These are phyloP conservation scores for Daedaleopsis sinensis DNA, from an alignment of 768 basidiomycete species.

Conservation along the genomic window DNA sequence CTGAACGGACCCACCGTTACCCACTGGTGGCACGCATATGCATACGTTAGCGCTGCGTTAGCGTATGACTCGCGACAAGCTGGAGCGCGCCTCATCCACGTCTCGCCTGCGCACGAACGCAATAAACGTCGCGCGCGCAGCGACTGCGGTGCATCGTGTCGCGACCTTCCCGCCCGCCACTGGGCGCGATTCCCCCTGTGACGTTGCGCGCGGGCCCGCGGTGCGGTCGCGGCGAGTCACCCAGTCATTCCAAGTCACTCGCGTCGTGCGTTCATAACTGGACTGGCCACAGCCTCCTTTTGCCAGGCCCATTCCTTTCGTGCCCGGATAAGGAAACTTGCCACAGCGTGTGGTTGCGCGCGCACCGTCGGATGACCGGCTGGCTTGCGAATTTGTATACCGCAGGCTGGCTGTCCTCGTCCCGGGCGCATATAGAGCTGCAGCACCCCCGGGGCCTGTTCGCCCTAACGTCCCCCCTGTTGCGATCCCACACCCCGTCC, in stretches of 20 bases:
- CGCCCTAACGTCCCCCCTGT: not conserved
- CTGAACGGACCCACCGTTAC: too few relatives aligned
- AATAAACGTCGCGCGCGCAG: not conserved
- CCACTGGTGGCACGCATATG: too few relatives aligned
- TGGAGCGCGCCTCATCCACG: too few relatives aligned
- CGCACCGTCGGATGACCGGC: not conserved
- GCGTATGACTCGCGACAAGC: too few relatives aligned
- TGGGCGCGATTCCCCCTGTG: not conserved
- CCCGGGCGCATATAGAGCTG: not conserved
- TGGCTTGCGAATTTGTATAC: not conserved
- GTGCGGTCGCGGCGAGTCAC: too few relatives aligned
- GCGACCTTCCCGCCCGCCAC: too few relatives aligned
- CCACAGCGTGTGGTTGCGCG: not conserved
- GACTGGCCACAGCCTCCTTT: not conserved
- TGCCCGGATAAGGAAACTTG: too few relatives aligned
- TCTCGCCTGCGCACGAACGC: too few relatives aligned
- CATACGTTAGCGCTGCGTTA: too few relatives aligned
- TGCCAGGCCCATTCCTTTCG: not conserved
- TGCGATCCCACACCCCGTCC: not conserved
- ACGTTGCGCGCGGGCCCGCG: conserved; percentile 1
- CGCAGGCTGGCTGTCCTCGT: not conserved
- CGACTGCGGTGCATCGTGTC: not conserved
- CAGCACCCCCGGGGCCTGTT: not conserved
- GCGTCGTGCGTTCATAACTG: not conserved
- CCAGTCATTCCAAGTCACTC: not conserved